These are phyloP conservation scores for Vickermania spadyakhi DNA, from an alignment of 208 protist species.

Conservation along the genomic window DNA sequence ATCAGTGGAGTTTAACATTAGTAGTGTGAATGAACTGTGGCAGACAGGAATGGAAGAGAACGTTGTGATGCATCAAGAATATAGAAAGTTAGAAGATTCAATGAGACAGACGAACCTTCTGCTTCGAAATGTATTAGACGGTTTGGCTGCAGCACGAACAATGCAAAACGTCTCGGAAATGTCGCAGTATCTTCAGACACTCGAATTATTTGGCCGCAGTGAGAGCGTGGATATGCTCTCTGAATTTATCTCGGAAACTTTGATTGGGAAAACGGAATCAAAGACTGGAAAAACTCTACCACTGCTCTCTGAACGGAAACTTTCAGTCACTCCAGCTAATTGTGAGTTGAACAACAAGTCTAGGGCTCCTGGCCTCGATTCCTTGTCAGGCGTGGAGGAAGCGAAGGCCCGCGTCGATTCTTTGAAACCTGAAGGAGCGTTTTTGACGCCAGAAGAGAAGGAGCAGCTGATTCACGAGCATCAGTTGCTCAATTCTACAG, in stretches of 20 bases:
- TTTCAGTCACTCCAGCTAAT: no score
- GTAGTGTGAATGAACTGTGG: slow-evolving; percentile 70
- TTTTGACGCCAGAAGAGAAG: slow-evolving; percentile 9
- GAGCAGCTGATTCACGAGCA: slow-evolving; percentile 14
- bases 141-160: slow-evolving; percentile 51
- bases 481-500: slow-evolving; percentile 28
- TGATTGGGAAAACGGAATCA: slow-evolving; percentile 17
- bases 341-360: neutral
- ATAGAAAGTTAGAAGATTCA: slow-evolving; percentile 44
- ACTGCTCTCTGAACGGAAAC: neutral
- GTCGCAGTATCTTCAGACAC: slow-evolving; percentile 45
- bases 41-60: slow-evolving; percentile 69
- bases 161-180: slow-evolving; percentile 33
- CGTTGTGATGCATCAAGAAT: slow-evolving; percentile 67
- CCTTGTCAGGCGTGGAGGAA: neutral
- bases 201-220: slow-evolving; percentile 72
- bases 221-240: slow-evolving; percentile 49
- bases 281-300: neutral
- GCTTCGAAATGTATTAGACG: slow-evolving; percentile 68
- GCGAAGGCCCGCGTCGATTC: neutral
- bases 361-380: neutral
- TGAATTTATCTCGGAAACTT: slow-evolving; percentile 41
- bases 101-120: slow-evolving; percentile 37
- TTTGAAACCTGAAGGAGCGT: neutral
- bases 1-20: slow-evolving; percentile 77